Evolutionary conservation across 441 rosid genomes (phyloP), one percentile per base, ranked within the genome.

Genomic region (Erodium moschatum): DNA sequence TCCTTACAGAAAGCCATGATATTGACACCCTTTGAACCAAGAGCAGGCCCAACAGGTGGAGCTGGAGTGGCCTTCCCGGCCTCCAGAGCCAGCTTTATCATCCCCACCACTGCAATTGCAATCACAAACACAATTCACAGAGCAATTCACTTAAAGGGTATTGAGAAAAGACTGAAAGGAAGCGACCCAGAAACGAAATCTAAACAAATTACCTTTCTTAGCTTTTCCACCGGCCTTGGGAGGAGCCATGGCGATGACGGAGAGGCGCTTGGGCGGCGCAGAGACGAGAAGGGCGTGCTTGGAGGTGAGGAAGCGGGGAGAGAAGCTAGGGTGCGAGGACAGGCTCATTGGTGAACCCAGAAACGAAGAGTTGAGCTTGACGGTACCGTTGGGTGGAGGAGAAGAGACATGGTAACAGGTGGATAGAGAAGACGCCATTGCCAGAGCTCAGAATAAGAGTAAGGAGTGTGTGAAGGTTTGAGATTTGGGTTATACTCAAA

Each of bases 1-100:
- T 93, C 98, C 82, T 89, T 93, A 73, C 97, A 93, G 61, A 89
- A 93, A n/a, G 92, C 91, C 97, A 87, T 86, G n/a, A 90, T 93
- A 73, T 93, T 86, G 0, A 90, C 91, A 66, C 96, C 96, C 72
- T 90, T 93, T 0, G 97, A 80, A 81, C 95, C 98, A 66, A 89
- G 90, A 1, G 96, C 98, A 24, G 96, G 98, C 46, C 97, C 97
- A 0, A 92, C 98, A 0, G 98, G 98, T 2, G 97, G 96, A 5
- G 94, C 98, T 24, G 98, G 97, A 24, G 96, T 92, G 16, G 97
- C 98, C 79, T 92, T 92, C 48, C 97, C 97, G 0, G 97, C 96
- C 80, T 92, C 96, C 2, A 90, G 82, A 66, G 98, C 98, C 71
- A 92, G 76, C 78, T 92, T 92, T 65, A 92, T 85, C 75, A 86